Evolutionary conservation across 1,284 basidiomycete genomes (phyloP).

Genomic region (Coniferiporia weirii): DNA sequence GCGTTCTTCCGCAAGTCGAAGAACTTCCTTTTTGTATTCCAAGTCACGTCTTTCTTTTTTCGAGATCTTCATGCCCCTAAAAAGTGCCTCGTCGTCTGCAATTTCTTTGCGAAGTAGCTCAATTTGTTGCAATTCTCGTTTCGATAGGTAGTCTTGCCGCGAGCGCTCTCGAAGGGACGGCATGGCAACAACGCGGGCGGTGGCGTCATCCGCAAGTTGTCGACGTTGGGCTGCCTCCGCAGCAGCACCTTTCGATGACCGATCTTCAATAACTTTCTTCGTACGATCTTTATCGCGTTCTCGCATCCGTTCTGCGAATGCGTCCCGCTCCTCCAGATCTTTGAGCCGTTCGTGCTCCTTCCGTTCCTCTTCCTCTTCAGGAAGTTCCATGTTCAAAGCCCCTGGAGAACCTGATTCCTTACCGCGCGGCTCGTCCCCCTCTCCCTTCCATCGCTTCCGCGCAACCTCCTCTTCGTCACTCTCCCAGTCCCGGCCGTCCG

Average conservation of each 20-base stretch:
- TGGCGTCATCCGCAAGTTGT: conserved; percentile 80
- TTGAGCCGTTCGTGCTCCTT: conserved; percentile 72
- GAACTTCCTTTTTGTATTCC: conserved; percentile 89
- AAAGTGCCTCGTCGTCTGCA: conserved; percentile 85
- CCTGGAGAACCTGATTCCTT: conserved; percentile 33
- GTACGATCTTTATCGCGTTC: conserved; percentile 81
- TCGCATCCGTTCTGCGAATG: conserved; percentile 85
- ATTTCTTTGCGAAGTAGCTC: conserved; percentile 92
- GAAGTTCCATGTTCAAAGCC: conserved; percentile 42
- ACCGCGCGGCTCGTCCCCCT: conserved; percentile 29
- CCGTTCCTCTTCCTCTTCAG: conserved; percentile 67
- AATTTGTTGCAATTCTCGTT: conserved; percentile 93
- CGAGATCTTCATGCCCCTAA: conserved; percentile 84
- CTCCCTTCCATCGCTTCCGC: conserved; percentile 55
- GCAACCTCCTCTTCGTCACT: conserved; percentile 81
- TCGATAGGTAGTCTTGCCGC: conserved; percentile 91
- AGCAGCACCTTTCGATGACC: conserved; percentile 77
- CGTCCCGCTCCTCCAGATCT: conserved; percentile 86
- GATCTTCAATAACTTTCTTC: conserved; percentile 91
- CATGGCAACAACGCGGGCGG: conserved; percentile 74
- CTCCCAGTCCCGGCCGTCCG: conserved; percentile 78
- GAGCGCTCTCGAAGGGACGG: conserved; percentile 82
- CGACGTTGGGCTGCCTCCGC: conserved; percentile 81
- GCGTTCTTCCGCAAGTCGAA: conserved; percentile 90
- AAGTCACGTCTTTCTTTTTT: conserved; percentile 79